phyloP scores from a whole-genome alignment of 495 filamentous ascomycete species.

The Neurospora sp. region DNA sequence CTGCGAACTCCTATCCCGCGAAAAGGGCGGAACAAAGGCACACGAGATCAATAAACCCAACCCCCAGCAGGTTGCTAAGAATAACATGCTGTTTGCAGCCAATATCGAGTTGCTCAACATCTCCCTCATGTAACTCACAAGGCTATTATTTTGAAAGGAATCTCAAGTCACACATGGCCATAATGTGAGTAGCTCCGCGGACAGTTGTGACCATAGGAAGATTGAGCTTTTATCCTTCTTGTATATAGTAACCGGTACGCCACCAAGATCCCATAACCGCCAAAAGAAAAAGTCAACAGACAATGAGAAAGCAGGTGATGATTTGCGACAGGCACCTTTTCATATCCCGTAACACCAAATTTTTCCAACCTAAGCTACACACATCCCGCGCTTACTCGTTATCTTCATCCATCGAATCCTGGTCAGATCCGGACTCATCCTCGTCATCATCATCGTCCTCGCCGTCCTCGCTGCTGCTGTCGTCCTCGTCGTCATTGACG shows the following conservation, averaged over 20 bases:
- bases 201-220: background rate
- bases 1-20: background rate
- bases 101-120: background rate
- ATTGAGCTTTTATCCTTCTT: background rate
- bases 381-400: constrained; percentile 18
- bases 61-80: background rate
- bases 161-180: background rate
- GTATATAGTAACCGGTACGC: background rate
- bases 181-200: background rate
- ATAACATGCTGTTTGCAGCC: background rate
- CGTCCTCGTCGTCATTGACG: constrained; percentile 51
- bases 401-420: constrained; percentile 90
- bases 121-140: background rate
- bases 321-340: background rate
- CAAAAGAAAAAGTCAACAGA: background rate
- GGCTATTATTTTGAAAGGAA: background rate
- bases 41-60: background rate
- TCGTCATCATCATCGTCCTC: constrained; percentile 44
- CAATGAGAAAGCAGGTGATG: background rate
- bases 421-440: constrained; percentile 57
- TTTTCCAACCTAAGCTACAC: background rate
- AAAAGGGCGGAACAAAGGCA: background rate
- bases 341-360: background rate
- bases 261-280: background rate
- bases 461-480: constrained; percentile 48